phyloP scores from a whole-genome alignment of 2,329 filamentous ascomycete genomes.

The Calonectria hawksworthii region DNA sequence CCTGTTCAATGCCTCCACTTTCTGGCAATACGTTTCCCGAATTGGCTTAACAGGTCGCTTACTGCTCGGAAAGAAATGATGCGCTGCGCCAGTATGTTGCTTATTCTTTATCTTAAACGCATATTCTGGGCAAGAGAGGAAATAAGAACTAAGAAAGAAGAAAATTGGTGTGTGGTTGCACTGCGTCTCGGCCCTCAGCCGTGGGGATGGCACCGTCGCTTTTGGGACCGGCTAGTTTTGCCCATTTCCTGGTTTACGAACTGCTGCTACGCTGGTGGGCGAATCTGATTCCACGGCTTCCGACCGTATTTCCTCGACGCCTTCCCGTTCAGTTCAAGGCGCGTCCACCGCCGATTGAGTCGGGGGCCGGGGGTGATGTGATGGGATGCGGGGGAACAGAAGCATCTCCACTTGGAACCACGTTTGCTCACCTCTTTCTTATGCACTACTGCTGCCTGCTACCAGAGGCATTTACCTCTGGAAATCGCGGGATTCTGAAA shows the following conservation, averaged over 20 bases:
- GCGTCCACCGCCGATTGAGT: neutral
- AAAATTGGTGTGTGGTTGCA: neutral
- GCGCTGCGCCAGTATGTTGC: neutral
- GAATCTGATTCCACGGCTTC: neutral
- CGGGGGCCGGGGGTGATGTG: neutral
- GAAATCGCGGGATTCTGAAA: neutral
- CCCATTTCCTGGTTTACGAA: neutral
- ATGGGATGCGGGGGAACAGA: neutral
- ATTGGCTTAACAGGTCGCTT: neutral
- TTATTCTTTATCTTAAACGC: constrained; percentile 1
- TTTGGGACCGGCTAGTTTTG: neutral
- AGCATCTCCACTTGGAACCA: neutral
- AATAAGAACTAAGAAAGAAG: neutral
- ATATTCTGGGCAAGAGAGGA: neutral
- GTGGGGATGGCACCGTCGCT: neutral
- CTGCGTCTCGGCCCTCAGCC: neutral
- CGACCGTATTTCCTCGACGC: neutral
- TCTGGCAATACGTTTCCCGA: neutral
- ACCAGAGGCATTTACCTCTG: neutral
- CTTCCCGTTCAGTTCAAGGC: neutral
- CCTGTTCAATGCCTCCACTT: neutral
- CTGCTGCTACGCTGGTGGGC: neutral
- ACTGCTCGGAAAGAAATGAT: neutral
- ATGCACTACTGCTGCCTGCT: neutral
- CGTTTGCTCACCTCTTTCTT: neutral